Evolutionary conservation across 1,284 basidiomycete genomes (phyloP), one percentile per base, ranked within the genome.

Genomic region (Austropuccinia psidii): DNA sequence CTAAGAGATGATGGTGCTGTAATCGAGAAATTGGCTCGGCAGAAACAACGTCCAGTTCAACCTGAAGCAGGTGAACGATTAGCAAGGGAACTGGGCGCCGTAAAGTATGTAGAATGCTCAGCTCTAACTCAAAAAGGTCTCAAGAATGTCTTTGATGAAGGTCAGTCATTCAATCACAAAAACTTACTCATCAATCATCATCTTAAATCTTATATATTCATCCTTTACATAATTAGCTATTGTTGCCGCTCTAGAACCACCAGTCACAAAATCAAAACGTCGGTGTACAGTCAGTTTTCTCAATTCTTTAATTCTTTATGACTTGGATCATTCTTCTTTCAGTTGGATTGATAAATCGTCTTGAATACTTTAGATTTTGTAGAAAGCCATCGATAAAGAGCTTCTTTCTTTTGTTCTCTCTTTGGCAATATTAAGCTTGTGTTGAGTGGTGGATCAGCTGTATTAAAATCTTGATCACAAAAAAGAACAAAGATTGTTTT

Each of bases 121-220:
- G 96, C 95, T 62, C 84, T 98, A 83, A 98, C 96, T 77, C 95
- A 98, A 86, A 93, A 94, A 85, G 95, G 96, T 8, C 83, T 99
- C 82, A 98, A 98, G 90, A 98, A 98, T 82, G 95, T 99, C 75
- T 99, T 99, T 82, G 95, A 98, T 82, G 96, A 98, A 89, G 92
- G 68, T 70, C n/a, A 27, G 41, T n/a, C n/a, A n/a, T n/a, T n/a
- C n/a, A n/a, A n/a, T 57, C 15, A 57, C 39, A 27, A 27, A n/a
- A 47, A 1, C 31, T 0, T 19, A 45, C 1, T 1, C 8, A 27
- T 43, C 21, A 45, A 17, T 5, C 8, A 43, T 27, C 43, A 37
- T 37, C 21, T 17, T 31, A 27, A 0, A 29, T 31, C 7, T 33
- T 57, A 24, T 27, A 8, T 13, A 21, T n/a, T 37, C 54, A 17